Evolutionary conservation across 768 basidiomycete genomes (phyloP).

Genomic region (Sarcodon sp.): DNA sequence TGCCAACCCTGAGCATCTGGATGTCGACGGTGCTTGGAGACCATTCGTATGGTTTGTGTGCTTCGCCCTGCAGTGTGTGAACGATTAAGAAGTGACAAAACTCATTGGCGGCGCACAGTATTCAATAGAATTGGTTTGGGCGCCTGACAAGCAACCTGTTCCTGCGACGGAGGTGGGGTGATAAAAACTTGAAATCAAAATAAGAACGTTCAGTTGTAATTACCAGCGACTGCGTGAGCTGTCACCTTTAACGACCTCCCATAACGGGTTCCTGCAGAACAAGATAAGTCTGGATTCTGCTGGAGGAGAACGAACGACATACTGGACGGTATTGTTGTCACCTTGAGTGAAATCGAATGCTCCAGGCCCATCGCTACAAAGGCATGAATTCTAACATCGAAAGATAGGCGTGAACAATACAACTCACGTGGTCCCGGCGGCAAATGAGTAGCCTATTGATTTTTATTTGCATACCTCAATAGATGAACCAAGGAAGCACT

Average conservation of each 20-base stretch:
- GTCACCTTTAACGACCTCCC: constrained; percentile 64
- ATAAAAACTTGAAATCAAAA: constrained; percentile 28
- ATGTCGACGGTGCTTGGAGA: constrained; percentile 60
- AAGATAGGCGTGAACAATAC: neutral
- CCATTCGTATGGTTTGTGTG: constrained; percentile 62
- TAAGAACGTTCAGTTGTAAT: neutral
- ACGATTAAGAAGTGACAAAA: constrained; percentile 5
- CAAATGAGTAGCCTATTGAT: constrained; percentile 55
- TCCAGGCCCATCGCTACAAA: constrained; percentile 64
- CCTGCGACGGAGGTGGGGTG: constrained; percentile 36
- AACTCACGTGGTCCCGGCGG: constrained; percentile 67
- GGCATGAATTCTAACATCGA: neutral
- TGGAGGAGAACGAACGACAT: constrained; percentile 12
- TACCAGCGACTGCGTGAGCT: constrained; percentile 1
- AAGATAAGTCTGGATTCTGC: too few relatives aligned
- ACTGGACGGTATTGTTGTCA: constrained; percentile 47
- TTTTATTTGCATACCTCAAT: neutral
- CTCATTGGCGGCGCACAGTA: constrained; percentile 30
- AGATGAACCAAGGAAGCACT: constrained; percentile 7
- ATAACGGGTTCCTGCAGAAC: constrained; percentile 53
- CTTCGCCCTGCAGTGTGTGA: constrained; percentile 36
- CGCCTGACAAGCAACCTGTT: constrained; percentile 56
- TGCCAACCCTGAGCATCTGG: constrained; percentile 68
- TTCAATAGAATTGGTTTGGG: constrained; percentile 76
- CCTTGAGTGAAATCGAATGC: constrained; percentile 72